phyloP scores from a whole-genome alignment of 805 yeast genomes.

The Clavispora vitiphila region DNA sequence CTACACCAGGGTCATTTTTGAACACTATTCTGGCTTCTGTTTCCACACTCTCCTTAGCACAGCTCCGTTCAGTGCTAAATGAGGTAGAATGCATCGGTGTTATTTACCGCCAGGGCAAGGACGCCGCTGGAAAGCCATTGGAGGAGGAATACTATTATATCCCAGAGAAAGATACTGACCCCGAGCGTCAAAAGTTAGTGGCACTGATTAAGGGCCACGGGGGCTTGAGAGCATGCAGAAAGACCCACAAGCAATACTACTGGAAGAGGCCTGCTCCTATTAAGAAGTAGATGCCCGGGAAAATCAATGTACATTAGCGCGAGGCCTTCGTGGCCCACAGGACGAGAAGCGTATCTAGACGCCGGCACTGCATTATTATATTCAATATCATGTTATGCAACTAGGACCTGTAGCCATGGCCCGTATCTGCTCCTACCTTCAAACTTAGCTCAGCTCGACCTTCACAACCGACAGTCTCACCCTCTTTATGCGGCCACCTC shows the following conservation, averaged over 20 bases:
- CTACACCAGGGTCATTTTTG: conserved; percentile 77
- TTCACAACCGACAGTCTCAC: background rate
- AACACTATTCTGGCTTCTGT: conserved; percentile 57
- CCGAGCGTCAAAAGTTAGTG: conserved; percentile 63
- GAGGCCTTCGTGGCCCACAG: background rate
- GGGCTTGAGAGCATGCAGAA: conserved; percentile 80
- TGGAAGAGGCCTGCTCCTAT: conserved; percentile 60
- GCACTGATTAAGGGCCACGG: conserved; percentile 77
- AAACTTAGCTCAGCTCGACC: background rate
- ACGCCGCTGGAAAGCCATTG: conserved; percentile 91
- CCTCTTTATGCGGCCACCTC: background rate
- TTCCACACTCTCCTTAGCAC: conserved; percentile 39
- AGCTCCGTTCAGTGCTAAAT: conserved; percentile 41
- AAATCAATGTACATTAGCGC: background rate
- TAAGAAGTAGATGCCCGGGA: conserved; percentile 22
- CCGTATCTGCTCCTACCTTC: background rate
- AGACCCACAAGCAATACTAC: conserved; percentile 85
- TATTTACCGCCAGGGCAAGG: conserved; percentile 84
- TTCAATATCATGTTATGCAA: background rate
- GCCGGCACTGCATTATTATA: background rate
- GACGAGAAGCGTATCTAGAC: background rate
- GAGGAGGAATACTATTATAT: conserved; percentile 93
- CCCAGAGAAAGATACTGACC: conserved; percentile 75
- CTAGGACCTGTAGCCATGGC: background rate
- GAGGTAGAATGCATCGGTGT: conserved; percentile 69